Evolutionary conservation across 495 filamentous ascomycete genomes (phyloP).

Genomic region (Xylaria bambusicola): DNA sequence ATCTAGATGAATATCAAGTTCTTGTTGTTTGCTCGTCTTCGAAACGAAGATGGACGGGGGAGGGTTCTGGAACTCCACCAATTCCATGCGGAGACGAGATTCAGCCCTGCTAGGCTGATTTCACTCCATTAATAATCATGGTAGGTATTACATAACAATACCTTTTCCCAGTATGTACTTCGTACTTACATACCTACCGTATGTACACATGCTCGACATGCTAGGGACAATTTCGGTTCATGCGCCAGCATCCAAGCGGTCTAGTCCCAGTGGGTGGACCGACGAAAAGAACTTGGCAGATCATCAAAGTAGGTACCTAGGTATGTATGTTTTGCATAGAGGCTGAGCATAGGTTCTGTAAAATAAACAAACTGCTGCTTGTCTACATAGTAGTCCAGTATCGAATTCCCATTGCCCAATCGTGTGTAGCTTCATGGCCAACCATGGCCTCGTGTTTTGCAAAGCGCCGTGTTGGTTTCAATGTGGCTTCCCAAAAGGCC

Average conservation of each 20-base stretch:
- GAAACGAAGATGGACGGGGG: slow-evolving; percentile 1
- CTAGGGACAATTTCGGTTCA: slow-evolving; percentile 1
- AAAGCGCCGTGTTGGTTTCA: slow-evolving; percentile 16
- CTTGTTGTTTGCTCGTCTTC: not conserved
- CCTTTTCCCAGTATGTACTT: not conserved
- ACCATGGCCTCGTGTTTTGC: slow-evolving; percentile 4
- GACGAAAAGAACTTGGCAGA: slow-evolving; percentile 4
- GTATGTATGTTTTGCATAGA: slow-evolving; percentile 18
- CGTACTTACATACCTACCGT: not conserved
- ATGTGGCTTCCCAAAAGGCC: not conserved
- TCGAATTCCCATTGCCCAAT: not conserved
- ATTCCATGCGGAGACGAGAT: slow-evolving; percentile 7
- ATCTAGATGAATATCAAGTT: not conserved
- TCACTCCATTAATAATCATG: not conserved
- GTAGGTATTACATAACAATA: slow-evolving; percentile 4
- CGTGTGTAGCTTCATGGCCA: not conserved
- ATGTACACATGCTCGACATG: no score
- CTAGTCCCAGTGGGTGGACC: not conserved
- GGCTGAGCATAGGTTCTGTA: slow-evolving; percentile 14
- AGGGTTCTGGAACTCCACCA: slow-evolving; percentile 7
- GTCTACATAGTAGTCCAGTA: not conserved
- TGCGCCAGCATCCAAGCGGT: not conserved
- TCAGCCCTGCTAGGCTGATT: slow-evolving; percentile 11
- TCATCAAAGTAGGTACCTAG: no score
- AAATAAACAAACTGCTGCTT: no score